Percentiles rank a stretch among this genome's conserved stretches.
These are phyloP conservation scores for Eucalyptus erythrocorys DNA, from an alignment of 345 rosid genomes.

Conservation along the genomic window DNA sequence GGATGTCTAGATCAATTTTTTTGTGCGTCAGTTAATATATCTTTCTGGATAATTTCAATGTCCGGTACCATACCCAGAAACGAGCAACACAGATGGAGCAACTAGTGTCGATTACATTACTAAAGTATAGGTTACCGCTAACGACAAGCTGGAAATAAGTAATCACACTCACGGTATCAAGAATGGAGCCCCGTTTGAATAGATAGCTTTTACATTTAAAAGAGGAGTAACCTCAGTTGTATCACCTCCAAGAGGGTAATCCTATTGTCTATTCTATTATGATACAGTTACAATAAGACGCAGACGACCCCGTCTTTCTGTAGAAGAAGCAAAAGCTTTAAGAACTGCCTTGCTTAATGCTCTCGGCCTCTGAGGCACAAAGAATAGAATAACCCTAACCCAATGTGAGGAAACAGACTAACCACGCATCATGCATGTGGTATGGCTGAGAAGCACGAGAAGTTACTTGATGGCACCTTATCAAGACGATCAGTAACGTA, in stretches of 20 bases:
- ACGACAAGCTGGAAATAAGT: background rate
- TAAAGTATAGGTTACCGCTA: background rate
- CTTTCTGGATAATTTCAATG: background rate
- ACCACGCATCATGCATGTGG: background rate
- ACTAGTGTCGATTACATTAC: background rate
- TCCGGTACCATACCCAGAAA: background rate
- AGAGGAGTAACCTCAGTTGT: background rate
- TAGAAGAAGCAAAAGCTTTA: background rate
- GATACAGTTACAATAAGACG: background rate
- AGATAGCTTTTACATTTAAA: background rate
- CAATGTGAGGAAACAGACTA: background rate
- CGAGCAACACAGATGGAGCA: background rate
- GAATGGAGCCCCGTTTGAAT: background rate
- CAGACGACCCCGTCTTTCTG: background rate
- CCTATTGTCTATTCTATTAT: background rate
- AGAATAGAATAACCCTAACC: background rate
- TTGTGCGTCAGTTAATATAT: background rate
- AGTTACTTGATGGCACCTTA: background rate
- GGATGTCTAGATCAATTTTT: background rate
- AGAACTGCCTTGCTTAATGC: background rate
- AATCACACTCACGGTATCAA: background rate
- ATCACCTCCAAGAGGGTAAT: background rate
- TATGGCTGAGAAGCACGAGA: background rate
- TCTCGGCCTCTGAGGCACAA: background rate
- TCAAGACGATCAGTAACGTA: background rate